phyloP scores from a whole-genome alignment of 805 yeast species.

The Myxozyma neotropica region DNA sequence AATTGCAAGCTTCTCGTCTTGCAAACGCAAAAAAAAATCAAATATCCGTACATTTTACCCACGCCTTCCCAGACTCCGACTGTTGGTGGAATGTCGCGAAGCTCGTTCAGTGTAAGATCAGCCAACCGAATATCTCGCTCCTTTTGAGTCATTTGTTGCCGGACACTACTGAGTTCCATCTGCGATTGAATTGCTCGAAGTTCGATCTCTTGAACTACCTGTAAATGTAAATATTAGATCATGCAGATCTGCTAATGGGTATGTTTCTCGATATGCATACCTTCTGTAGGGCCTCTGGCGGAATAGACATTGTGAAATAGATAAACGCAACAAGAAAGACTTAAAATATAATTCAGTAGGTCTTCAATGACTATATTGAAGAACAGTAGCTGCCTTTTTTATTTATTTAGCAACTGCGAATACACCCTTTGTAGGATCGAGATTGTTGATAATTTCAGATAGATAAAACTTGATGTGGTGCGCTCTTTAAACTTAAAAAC shows the following conservation, averaged over 20 bases:
- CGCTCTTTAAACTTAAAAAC: too few species aligned
- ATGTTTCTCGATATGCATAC: background rate
- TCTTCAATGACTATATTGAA: too few species aligned
- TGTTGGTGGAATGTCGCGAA: conserved; percentile 22
- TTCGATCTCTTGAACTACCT: conserved; percentile 33
- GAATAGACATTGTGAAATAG: conserved; percentile 26
- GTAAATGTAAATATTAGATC: background rate
- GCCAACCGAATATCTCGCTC: conserved; percentile 25
- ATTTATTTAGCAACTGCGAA: background rate
- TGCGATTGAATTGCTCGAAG: conserved; percentile 27
- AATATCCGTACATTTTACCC: conserved; percentile 27
- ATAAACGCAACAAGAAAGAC: background rate
- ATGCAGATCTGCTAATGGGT: background rate
- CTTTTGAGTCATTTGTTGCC: conserved; percentile 27
- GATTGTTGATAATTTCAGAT: too few species aligned
- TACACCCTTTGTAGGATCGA: too few species aligned
- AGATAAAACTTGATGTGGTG: too few species aligned
- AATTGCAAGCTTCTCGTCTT: background rate
- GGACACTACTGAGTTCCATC: conserved; percentile 26
- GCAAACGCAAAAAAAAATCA: background rate
- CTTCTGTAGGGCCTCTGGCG: conserved; percentile 35
- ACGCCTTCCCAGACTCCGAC: conserved; percentile 36
- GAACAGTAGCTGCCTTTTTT: too few species aligned
- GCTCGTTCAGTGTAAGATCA: conserved; percentile 28
- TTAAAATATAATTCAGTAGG: too few species aligned